Conservation (phyloP, 768 basidiomycete genomes). For the Suillus occidentalis region DNA sequence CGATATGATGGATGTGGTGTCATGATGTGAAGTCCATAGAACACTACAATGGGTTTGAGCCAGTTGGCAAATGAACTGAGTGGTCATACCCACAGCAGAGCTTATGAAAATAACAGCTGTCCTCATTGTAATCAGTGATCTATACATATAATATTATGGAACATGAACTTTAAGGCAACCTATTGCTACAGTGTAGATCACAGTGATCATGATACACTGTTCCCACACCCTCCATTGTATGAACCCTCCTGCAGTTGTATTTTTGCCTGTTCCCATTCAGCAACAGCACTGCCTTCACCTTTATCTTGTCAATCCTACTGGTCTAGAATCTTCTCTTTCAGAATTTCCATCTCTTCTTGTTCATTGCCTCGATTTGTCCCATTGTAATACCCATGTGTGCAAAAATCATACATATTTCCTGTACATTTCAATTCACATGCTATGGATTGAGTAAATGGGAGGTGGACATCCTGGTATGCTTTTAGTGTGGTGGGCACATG, state of each 20-base stretch:
- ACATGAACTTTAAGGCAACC: too few relatives aligned
- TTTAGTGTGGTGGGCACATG: neutral
- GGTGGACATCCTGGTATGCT: slow-evolving; percentile 16
- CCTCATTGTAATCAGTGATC: too few relatives aligned
- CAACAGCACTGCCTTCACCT: neutral
- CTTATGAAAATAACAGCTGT: too few relatives aligned
- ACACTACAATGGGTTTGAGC: too few relatives aligned
- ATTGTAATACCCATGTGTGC: slow-evolving; percentile 11
- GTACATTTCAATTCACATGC: slow-evolving; percentile 10
- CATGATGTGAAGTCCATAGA: too few relatives aligned
- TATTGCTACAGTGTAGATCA: neutral
- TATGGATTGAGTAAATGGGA: slow-evolving; percentile 17
- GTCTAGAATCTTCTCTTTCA: slow-evolving; percentile 14
- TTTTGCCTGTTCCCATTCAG: neutral
- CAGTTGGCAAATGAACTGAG: too few relatives aligned
- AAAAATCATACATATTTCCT: slow-evolving; percentile 17
- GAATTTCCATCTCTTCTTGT: slow-evolving; percentile 9
- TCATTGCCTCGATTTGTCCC: slow-evolving; percentile 6
- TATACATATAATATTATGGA: too few relatives aligned
- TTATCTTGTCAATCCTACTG: slow-evolving; percentile 1
- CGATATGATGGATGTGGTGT: too few relatives aligned
- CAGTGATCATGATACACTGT: neutral
- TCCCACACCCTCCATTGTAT: neutral
- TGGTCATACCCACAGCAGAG: too few relatives aligned
- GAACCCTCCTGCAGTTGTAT: neutral